A percentile compares a stretch with the other conserved stretches of the same genome.
phyloP scores from a whole-genome alignment of 805 yeast genomes.

The Yarrowia sp. region DNA sequence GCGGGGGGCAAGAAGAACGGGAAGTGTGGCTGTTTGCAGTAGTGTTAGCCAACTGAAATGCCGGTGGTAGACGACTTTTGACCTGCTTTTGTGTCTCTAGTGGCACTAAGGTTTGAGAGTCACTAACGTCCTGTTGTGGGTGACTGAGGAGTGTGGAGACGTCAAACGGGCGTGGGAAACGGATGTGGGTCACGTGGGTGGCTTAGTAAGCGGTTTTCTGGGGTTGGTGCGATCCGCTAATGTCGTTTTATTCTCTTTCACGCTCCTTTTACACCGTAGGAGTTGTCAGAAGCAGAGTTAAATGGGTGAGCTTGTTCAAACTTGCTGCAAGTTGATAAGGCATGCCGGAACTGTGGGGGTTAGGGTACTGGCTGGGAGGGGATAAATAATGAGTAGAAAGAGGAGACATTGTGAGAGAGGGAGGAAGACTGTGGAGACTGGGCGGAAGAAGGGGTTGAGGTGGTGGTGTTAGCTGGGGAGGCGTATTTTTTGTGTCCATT shows the following conservation, averaged over 20 bases:
- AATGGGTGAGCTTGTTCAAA: slow-evolving; percentile 36
- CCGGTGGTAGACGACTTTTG: slow-evolving; percentile 23
- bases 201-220: too few species aligned
- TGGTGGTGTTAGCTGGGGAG: too few species aligned
- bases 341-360: slow-evolving; percentile 23
- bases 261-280: background rate
- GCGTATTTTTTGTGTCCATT: too few species aligned
- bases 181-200: too few species aligned
- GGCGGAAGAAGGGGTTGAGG: background rate
- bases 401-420: background rate
- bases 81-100: slow-evolving; percentile 38
- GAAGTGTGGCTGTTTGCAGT: slow-evolving; percentile 34
- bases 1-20: too few species aligned
- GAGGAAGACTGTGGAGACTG: background rate
- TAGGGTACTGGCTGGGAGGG: slow-evolving; percentile 15
- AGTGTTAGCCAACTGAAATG: slow-evolving; percentile 27
- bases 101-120: slow-evolving; percentile 29
- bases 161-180: too few species aligned
- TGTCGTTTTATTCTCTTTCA: too few species aligned
- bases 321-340: slow-evolving; percentile 37
- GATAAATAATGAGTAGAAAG: background rate
- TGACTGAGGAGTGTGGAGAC: background rate
- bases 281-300: slow-evolving; percentile 11
- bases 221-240: too few species aligned
- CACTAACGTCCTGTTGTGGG: slow-evolving; percentile 24